Conservation (phyloP, 1,284 basidiomycete genomes). For the Apiotrichum akiyoshidainum region DNA sequence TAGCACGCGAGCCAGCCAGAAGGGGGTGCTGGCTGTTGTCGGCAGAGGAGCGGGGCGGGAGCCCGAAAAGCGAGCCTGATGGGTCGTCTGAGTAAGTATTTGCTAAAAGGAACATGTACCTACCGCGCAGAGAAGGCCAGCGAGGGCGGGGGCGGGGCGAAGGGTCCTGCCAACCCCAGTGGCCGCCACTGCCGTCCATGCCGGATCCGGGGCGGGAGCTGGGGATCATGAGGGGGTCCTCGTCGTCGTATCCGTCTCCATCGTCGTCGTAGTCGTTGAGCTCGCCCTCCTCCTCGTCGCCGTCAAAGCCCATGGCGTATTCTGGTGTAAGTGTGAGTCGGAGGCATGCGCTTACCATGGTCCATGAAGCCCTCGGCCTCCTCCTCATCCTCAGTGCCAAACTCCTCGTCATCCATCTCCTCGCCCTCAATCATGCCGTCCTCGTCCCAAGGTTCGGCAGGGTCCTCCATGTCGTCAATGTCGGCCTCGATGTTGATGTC, state of each 20-base stretch:
- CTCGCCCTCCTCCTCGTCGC: constrained; percentile 51
- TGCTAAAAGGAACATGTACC: neutral
- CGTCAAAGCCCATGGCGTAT: constrained; percentile 30
- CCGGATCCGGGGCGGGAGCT: constrained; percentile 3
- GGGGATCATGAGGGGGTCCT: constrained; percentile 1
- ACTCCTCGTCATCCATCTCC: constrained; percentile 21
- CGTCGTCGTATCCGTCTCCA: constrained; percentile 17
- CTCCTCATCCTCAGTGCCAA: constrained; percentile 39
- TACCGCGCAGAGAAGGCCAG: neutral
- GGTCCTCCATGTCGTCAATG: constrained; percentile 28
- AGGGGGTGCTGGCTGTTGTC: constrained; percentile 78
- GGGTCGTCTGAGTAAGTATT: constrained; percentile 13
- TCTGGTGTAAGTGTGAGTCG: constrained; percentile 7
- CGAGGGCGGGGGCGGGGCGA: neutral
- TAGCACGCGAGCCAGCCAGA: constrained; percentile 53
- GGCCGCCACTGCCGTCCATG: constrained; percentile 14
- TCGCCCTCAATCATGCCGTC: constrained; percentile 54
- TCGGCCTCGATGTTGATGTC: constrained; percentile 21
- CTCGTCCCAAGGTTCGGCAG: constrained; percentile 42
- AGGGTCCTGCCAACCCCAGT: constrained; percentile 36
- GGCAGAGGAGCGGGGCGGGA: constrained; percentile 9
- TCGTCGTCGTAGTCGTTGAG: constrained; percentile 37
- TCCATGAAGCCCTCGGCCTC: constrained; percentile 63
- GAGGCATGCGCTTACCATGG: constrained; percentile 55
- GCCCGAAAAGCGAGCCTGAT: constrained; percentile 24